Conservation (phyloP, 345 rosid species). For the Citrus unshiu region DNA sequence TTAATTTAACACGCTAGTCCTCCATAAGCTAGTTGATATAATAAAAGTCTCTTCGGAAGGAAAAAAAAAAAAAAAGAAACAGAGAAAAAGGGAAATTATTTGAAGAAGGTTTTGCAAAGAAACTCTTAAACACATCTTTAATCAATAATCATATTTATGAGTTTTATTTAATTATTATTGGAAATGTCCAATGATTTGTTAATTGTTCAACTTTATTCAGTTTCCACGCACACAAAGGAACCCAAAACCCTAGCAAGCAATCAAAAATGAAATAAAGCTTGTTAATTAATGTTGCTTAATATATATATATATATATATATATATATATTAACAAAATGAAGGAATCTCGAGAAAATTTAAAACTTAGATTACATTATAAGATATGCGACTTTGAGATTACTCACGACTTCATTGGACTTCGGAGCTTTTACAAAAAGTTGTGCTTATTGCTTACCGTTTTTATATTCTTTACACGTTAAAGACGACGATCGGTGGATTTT, state of each 20-base stretch:
- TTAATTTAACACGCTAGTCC: too few relatives aligned
- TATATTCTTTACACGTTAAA: background rate
- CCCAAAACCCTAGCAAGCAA: background rate
- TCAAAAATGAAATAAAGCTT: background rate
- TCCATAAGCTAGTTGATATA: too few relatives aligned
- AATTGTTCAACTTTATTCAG: slow-evolving; percentile 16
- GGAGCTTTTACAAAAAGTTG: slow-evolving; percentile 24
- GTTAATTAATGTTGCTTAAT: background rate
- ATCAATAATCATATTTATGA: background rate
- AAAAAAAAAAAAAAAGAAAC: too few relatives aligned
- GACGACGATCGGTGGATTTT: too few relatives aligned
- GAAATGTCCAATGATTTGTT: slow-evolving; percentile 1
- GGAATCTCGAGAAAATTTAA: slow-evolving; percentile 8
- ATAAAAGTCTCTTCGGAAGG: too few relatives aligned
- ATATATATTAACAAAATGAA: background rate
- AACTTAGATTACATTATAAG: slow-evolving; percentile 11
- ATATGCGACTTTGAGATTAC: slow-evolving; percentile 14
- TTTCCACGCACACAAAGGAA: too few relatives aligned
- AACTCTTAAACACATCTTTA: background rate
- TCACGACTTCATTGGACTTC: slow-evolving; percentile 15
- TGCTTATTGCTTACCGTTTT: background rate
- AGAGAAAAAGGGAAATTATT: too few relatives aligned
- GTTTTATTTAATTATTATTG: slow-evolving; percentile 9
- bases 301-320: too few relatives aligned
- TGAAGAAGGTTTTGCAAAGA: too few relatives aligned